Percentiles rank a stretch among this genome's conserved stretches.
phyloP scores from a whole-genome alignment of 345 rosid genomes.

The Populus ilicifolia region DNA sequence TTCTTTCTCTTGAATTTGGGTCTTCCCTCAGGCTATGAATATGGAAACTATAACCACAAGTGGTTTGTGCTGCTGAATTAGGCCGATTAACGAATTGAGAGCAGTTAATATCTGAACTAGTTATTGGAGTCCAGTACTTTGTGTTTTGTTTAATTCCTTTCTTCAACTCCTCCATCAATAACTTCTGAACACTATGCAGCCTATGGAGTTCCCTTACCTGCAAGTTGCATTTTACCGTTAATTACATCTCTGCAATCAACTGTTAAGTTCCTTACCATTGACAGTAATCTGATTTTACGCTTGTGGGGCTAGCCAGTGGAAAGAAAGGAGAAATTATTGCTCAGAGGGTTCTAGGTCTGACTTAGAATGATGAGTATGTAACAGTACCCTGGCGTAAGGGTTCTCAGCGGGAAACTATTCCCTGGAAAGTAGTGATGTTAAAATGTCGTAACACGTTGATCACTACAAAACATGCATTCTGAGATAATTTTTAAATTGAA shows the following conservation, averaged over 20 bases:
- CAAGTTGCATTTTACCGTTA: slow-evolving; percentile 10
- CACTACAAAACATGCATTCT: neutral
- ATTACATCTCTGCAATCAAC: neutral
- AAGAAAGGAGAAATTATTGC: neutral
- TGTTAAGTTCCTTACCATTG: neutral
- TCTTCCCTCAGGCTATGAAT: slow-evolving; percentile 20
- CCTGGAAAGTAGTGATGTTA: neutral
- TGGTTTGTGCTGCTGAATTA: slow-evolving; percentile 17
- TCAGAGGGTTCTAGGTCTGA: neutral
- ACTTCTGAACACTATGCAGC: slow-evolving; percentile 61
- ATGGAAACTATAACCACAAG: slow-evolving; percentile 13
- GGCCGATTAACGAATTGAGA: slow-evolving; percentile 19
- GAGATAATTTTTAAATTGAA: neutral
- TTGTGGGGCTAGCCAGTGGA: neutral
- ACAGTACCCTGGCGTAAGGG: neutral
- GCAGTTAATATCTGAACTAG: slow-evolving; percentile 18
- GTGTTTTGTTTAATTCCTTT: slow-evolving; percentile 38
- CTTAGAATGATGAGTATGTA: neutral
- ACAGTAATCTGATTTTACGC: neutral
- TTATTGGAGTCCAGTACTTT: slow-evolving; percentile 17
- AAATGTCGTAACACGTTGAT: neutral
- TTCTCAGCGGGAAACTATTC: neutral
- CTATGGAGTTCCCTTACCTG: slow-evolving; percentile 87
- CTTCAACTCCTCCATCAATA: slow-evolving; percentile 58
- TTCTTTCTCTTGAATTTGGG: slow-evolving; percentile 44